Evolutionary conservation across 2,329 filamentous ascomycete species (phyloP).

Genomic region (Helicocarpus griseus): DNA sequence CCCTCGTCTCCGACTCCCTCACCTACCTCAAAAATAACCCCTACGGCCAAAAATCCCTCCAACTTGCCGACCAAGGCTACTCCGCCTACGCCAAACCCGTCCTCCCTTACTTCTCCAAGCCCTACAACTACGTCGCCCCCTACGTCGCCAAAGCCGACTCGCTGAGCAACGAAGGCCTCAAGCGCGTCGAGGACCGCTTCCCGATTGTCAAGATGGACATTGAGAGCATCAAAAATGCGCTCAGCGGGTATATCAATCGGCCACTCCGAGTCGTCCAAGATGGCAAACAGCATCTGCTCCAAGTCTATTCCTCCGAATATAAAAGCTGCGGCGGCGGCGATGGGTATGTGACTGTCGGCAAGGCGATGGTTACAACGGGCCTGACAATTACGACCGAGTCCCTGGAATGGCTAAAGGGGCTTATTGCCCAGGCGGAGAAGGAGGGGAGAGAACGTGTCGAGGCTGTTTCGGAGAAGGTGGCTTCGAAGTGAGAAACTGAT

Average conservation of each 20-base stretch:
- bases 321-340: slow-evolving; percentile 41
- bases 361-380: slow-evolving; percentile 58
- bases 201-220: slow-evolving; percentile 69
- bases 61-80: slow-evolving; percentile 65
- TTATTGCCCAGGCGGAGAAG: background rate
- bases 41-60: slow-evolving; percentile 72
- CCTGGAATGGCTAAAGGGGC: slow-evolving; percentile 43
- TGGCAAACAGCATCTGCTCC: slow-evolving; percentile 38
- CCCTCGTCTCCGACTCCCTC: slow-evolving; percentile 69
- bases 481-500: too few species aligned
- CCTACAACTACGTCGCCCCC: slow-evolving; percentile 72
- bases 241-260: slow-evolving; percentile 51
- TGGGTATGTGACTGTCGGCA: slow-evolving; percentile 56
- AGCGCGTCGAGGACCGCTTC: slow-evolving; percentile 58
- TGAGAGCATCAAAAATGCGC: slow-evolving; percentile 55
- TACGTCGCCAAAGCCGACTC: slow-evolving; percentile 76
- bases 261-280: slow-evolving; percentile 55
- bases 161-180: slow-evolving; percentile 60
- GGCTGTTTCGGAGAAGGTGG: background rate
- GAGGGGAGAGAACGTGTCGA: background rate
- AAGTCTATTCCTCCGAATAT: slow-evolving; percentile 35
- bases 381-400: slow-evolving; percentile 58
- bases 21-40: slow-evolving; percentile 70
- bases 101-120: slow-evolving; percentile 65
- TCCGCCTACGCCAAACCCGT: slow-evolving; percentile 68